Base-by-base conservation (phyloP, 2,329 filamentous ascomycete genomes). In the Endocalyx cinctus region DNA sequence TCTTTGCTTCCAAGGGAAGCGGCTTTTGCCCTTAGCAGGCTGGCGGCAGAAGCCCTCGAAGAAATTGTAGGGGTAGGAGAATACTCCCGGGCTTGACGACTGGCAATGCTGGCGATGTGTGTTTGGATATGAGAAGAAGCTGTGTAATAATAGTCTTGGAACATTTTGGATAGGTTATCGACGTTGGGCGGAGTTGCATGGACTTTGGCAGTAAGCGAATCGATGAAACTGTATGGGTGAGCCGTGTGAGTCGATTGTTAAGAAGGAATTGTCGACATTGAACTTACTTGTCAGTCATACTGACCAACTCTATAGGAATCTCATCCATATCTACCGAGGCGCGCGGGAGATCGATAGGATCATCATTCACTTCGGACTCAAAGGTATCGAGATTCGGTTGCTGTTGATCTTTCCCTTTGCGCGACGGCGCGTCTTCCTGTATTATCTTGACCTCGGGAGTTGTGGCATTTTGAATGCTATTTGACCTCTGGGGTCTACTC, bases 221-320 rank as follows among this genome's bases (percentile, higher is more conserved):
- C 87, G 52, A 97, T 82, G 56, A 98, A 98, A 54, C 87, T 92
- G 52, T 28, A 25, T 17, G 28, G 31, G 13, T 12, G 34, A 31
- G 38, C n/a, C 34, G 52, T 40, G 48, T 48, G 35, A 46, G 41
- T 38, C 29, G 17, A 29, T 22, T 16, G 5, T 20, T 25, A 29
- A 6, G 8, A 16, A 46, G 37, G 29, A 33, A 29, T 17, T 25
- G 33, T 22, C 23, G 33, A 35, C 19, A 10, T 17, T 29, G 19
- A 25, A 45, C 58, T 41, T 67, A 88, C 87, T 85, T 86, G 60
- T 97, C 90, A 14, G 84, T 87, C 55, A 96, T 66, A 59, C 87
- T 92, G 38, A 92, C 75, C 38, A 98, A 77, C 70, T 98, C 92
- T 51, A 96, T 92, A 11, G 92, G 92, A 26, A 98, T 77, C 52